These are phyloP conservation scores for Shiraia sp. DNA, from an alignment of 2,329 filamentous ascomycete genomes.

Conservation along the genomic window DNA sequence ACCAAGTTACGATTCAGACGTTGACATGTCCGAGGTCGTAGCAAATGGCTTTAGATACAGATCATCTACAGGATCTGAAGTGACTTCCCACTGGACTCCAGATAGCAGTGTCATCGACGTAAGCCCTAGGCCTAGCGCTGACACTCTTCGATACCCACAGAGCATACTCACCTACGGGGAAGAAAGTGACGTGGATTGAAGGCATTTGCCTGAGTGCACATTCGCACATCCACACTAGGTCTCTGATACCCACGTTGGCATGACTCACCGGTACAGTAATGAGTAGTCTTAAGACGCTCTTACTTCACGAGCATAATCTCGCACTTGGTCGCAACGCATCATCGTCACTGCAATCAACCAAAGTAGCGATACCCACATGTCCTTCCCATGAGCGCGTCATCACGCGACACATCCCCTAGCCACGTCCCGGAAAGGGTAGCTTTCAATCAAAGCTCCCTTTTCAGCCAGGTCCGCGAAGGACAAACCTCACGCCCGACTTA, in stretches of 20 bases:
- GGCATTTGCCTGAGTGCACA: neutral
- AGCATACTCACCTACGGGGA: constrained; percentile 30
- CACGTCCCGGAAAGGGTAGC: no score
- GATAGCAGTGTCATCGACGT: constrained; percentile 46
- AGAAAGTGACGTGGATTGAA: constrained; percentile 20
- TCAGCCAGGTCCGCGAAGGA: no score
- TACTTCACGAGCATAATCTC: no score
- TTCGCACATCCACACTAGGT: constrained; percentile 5
- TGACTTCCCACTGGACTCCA: constrained; percentile 41
- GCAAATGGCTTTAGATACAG: constrained; percentile 51
- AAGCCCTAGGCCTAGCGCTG: constrained; percentile 43
- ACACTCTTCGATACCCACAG: constrained; percentile 38
- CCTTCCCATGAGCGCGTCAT: no score
- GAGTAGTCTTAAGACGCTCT: constrained; percentile 5
- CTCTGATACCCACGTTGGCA: neutral
- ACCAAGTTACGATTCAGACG: constrained; percentile 49
- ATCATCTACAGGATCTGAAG: constrained; percentile 24
- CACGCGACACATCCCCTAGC: no score
- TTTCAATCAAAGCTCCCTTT: no score
- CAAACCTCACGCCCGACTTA: no score
- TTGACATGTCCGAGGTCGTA: constrained; percentile 42
- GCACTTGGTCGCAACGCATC: no score
- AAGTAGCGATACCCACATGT: no score
- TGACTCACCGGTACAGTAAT: neutral
- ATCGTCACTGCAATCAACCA: no score